Base-by-base conservation (phyloP, 2,329 filamentous ascomycete genomes). In the Botryotinia globosa region DNA sequence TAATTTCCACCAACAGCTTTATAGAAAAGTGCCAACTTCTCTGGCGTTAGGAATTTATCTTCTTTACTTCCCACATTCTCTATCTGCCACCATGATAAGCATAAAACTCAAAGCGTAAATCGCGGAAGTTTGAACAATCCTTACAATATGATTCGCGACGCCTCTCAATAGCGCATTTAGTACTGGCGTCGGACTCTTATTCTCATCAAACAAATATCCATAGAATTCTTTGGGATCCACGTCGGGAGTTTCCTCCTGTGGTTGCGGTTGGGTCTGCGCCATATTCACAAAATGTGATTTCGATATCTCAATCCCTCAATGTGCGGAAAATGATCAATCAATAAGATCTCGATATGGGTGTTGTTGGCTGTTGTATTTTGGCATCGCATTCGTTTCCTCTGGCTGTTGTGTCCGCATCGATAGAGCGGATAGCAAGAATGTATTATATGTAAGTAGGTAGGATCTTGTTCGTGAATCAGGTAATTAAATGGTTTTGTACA, bases 11-110 rank as follows among this genome's bases (percentile, higher is more conserved):
- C 92, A 25, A 93, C 91, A 42, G 86, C 84, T 79, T 89, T 89
- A 82, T 95, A 95, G 80, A 94, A 95, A 56, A 87, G 85, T n/a
- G 92, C 90, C 59, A 95, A 84, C 80, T 94, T 94, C 69, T 86
- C 83, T 0, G 92, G 91, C 9, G 87, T 92, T 54, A 92, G 81
- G 67, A 84, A 81, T 58, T 81, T 82, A 34, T 85, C 83, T 42
- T 84, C 83, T 77, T 83, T 86, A 80, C 91, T 88, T 72, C 89
- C 89, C 74, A 92, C 83, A 67, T 89, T 83, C 64, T 83, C 81
- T 66, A 85, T 85, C 90, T 92, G 74, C 54, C 67, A 83, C 69
- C 59, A 73, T 42, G 8, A 44, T 72, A 37, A 72, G 48, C 59
- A 72, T 56, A 12, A 51, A 29, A 67, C 45, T 32, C 37, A 7